A percentile compares a stretch with the other conserved stretches of the same genome.
phyloP scores from a whole-genome alignment of 2,329 filamentous ascomycete species.

The Pyrenochaeta sp. region DNA sequence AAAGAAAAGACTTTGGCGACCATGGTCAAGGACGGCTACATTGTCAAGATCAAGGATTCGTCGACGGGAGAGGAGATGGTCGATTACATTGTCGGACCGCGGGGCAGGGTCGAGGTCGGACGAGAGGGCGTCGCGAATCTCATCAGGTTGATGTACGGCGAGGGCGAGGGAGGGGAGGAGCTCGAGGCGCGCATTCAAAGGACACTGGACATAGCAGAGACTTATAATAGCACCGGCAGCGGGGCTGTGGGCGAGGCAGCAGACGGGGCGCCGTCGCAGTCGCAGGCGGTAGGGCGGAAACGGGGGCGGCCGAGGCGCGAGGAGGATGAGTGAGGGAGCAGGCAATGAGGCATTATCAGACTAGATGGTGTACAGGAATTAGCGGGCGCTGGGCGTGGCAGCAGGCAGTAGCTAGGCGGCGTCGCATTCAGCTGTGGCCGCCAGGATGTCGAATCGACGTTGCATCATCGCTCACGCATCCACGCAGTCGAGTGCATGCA shows the following conservation, averaged over 20 bases:
- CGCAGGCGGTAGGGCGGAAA: constrained; percentile 20
- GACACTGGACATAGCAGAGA: constrained; percentile 39
- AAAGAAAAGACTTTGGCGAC: constrained; percentile 77
- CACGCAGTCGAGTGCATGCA: no score
- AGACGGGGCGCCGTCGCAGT: constrained; percentile 6
- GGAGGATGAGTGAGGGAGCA: constrained; percentile 9
- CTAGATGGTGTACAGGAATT: no score
- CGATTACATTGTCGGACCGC: constrained; percentile 83
- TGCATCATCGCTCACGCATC: constrained; percentile 5
- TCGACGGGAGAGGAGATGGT: constrained; percentile 75
- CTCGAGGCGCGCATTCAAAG: constrained; percentile 43
- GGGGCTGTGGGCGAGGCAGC: constrained; percentile 8
- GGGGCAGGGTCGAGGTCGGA: constrained; percentile 85
- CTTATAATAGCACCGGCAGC: constrained; percentile 12
- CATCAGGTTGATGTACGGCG: constrained; percentile 53
- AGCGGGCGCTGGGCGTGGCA: background rate
- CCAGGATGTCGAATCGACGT: background rate
- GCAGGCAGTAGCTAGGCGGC: background rate
- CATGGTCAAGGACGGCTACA: constrained; percentile 83
- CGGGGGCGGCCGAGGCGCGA: constrained; percentile 21
- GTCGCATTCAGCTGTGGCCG: background rate
- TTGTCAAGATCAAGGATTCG: constrained; percentile 75
- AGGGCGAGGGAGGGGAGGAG: constrained; percentile 44
- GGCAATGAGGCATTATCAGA: no score
- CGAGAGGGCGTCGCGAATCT: constrained; percentile 76